Base-by-base conservation (phyloP, 2,329 filamentous ascomycete genomes). In the Colletotrichum theobromicola region DNA sequence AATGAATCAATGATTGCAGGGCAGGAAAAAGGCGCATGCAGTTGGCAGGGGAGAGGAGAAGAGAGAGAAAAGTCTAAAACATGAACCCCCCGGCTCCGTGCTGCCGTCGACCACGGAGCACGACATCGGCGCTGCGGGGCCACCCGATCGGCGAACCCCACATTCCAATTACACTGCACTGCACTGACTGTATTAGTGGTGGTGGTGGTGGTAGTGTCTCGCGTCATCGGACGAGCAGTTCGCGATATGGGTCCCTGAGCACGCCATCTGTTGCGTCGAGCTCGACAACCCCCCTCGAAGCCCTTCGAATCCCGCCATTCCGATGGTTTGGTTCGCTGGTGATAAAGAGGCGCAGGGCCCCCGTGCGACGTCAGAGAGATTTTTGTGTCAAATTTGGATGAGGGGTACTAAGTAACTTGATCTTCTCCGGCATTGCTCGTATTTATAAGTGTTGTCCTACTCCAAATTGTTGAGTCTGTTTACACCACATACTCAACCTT, bases 171-270 rank as follows among this genome's bases (percentile, higher is more conserved):
- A 50, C 42, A 32, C 30, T 9, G 10, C 30, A 32, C 30, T 32
- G 30, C 30, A 21, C 42, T 50, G 5, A 34, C 9, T n/a, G n/a
- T n/a, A n/a, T n/a, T n/a, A 46, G n/a, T 21, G 42, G n/a, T 46
- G 34, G 34, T 35, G 42, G 42, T 46, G 42, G 42, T 28, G 42
- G 21, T 55, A 12, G 18, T 67, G 65, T 69, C 73, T 75, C 73
- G 73, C 73, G 73, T 75, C 73, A 75, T 75, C 73, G 70, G 60
- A 65, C 64, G 73, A 50, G 62, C 46, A 46, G 53, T 76, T 76
- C 64, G 75, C 75, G 72, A 75, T 75, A 72, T 75, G 72, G 75
- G 60, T 46, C 63, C 58, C 72, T 55, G 67, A 76, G 75, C 75
- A 76, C 75, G 75, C 75, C 67, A 76, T 76, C 58, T 55, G 57